phyloP scores from a whole-genome alignment of 805 yeast genomes.

The Ogataea polymorpha region DNA sequence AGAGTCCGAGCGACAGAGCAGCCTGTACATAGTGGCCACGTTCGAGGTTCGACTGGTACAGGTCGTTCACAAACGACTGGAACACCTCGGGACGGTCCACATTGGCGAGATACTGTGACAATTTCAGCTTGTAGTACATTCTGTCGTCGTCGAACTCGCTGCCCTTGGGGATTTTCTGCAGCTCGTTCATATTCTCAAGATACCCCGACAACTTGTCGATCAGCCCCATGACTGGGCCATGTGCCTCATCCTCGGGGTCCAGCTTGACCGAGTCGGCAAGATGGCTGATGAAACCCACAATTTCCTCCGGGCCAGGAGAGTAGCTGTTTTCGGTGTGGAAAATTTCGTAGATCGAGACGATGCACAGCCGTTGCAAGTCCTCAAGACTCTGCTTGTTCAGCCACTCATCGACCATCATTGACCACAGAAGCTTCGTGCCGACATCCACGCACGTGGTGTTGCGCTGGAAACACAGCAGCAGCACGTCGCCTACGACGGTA shows the following conservation, averaged over 20 bases:
- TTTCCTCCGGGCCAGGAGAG: conserved; percentile 55
- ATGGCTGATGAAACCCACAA: conserved; percentile 47
- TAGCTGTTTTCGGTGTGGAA: conserved; percentile 52
- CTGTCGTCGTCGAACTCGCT: conserved; percentile 86
- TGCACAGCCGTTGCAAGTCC: conserved; percentile 61
- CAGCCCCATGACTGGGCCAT: conserved; percentile 44
- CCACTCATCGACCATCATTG: conserved; percentile 66
- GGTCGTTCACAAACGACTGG: conserved; percentile 71
- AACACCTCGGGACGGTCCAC: conserved; percentile 78
- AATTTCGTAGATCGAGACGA: conserved; percentile 60
- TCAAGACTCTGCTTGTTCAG: conserved; percentile 52
- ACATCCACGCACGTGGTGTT: conserved; percentile 57
- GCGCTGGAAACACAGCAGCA: conserved; percentile 67
- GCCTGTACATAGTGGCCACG: conserved; percentile 75
- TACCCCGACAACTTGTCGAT: conserved; percentile 58
- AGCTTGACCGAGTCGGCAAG: conserved; percentile 48
- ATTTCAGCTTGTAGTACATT: conserved; percentile 72
- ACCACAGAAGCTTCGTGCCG: conserved; percentile 68
- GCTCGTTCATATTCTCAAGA: conserved; percentile 60
- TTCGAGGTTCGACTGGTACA: conserved; percentile 60
- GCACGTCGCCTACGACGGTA: conserved; percentile 59
- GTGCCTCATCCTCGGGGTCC: conserved; percentile 66
- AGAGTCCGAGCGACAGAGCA: conserved; percentile 71
- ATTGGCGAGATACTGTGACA: conserved; percentile 71
- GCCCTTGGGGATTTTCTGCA: conserved; percentile 72